Percentiles rank a stretch among this genome's conserved stretches.
These are phyloP conservation scores for Camellia sinensis DNA, from an alignment of 148 eudicot genomes.

Conservation along the genomic window DNA sequence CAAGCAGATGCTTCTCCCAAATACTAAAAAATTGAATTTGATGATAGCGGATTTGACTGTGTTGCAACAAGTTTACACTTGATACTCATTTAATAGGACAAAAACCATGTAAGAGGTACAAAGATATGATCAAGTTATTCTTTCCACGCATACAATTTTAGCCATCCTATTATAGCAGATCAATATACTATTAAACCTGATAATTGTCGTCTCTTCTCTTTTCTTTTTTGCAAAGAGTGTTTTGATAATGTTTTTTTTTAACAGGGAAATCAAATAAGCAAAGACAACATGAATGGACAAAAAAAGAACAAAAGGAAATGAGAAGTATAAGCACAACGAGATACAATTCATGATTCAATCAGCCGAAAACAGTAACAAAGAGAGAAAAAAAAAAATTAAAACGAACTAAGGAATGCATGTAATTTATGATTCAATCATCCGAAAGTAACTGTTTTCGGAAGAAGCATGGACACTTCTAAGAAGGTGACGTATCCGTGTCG, in stretches of 20 bases:
- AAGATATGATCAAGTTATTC: neutral
- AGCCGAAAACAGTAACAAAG: neutral
- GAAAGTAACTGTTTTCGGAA: too few species aligned
- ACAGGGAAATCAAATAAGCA: neutral
- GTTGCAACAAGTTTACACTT: neutral
- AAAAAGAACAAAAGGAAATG: neutral
- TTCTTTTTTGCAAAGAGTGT: neutral
- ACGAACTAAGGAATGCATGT: neutral
- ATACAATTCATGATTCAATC: neutral
- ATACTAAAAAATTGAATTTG: neutral
- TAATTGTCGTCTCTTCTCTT: neutral
- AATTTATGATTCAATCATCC: too few species aligned
- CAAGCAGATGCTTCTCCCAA: neutral
- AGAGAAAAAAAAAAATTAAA: neutral
- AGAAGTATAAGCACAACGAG: neutral
- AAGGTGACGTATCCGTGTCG: too few species aligned
- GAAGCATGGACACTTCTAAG: too few species aligned
- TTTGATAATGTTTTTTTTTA: neutral
- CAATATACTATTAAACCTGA: neutral
- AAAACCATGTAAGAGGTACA: neutral
- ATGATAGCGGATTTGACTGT: neutral
- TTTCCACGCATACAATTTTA: neutral
- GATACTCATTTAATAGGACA: neutral
- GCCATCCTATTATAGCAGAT: neutral
- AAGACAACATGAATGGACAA: neutral